Evolutionary conservation across 306 rosid genomes (phyloP).

Genomic region (Fragaria iinumae): DNA sequence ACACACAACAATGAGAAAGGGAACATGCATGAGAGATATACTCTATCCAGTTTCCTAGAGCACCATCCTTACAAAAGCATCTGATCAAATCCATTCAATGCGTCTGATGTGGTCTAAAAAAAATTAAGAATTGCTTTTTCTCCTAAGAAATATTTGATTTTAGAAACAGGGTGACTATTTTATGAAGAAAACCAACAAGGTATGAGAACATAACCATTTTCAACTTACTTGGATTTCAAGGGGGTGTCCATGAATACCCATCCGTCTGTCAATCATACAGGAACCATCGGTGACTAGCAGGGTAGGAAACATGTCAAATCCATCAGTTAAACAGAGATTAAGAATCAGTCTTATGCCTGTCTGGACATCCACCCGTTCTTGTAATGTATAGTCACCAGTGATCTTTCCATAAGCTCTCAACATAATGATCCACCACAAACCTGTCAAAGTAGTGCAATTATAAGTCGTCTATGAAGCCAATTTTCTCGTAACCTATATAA

Average conservation of each 20-base stretch:
- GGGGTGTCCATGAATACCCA: constrained; percentile 97
- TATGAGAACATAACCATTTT: neutral
- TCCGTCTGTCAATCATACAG: constrained; percentile 97
- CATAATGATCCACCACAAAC: constrained; percentile 92
- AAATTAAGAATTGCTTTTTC: neutral
- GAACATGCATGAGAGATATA: neutral
- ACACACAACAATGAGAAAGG: constrained; percentile 1
- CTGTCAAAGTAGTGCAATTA: constrained; percentile 34
- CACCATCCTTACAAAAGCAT: neutral
- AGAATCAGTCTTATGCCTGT: constrained; percentile 83
- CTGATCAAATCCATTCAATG: neutral
- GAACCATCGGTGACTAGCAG: constrained; percentile 87
- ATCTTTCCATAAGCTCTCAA: constrained; percentile 95
- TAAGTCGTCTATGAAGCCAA: neutral
- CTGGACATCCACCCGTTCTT: constrained; percentile 90
- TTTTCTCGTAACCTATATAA: neutral
- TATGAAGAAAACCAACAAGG: constrained; percentile 5
- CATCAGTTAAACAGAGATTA: constrained; percentile 75
- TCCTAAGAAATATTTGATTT: neutral
- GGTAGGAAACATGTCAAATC: constrained; percentile 95
- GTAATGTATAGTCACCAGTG: constrained; percentile 77
- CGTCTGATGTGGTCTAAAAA: neutral
- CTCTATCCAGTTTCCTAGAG: neutral
- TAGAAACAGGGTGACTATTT: neutral
- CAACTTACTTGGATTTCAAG: constrained; percentile 84